Evolutionary conservation across 768 basidiomycete genomes (phyloP).

Genomic region (Phaeotremella skinneri): DNA sequence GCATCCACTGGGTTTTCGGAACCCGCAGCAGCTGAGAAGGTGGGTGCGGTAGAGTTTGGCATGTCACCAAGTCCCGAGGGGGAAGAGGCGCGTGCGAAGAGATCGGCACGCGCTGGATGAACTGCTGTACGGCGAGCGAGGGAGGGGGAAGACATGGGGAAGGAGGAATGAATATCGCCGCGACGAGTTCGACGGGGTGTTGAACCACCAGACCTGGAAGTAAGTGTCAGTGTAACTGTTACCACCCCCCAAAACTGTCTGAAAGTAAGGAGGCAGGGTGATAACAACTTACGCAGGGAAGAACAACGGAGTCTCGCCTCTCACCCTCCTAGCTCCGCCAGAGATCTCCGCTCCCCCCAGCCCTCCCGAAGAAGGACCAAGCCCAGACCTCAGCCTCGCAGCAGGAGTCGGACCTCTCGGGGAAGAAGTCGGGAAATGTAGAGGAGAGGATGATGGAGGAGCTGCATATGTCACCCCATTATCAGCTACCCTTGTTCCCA

Average conservation of each 20-base stretch:
- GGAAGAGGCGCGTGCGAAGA: conserved; percentile 56
- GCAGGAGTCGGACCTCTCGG: conserved; percentile 22
- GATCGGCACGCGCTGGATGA: conserved; percentile 61
- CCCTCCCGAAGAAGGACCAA: conserved; percentile 13
- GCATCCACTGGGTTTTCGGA: conserved; percentile 54
- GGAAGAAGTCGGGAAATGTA: conserved; percentile 40
- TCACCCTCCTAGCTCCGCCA: conserved; percentile 13
- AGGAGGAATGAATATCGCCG: conserved; percentile 88
- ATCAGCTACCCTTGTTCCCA: not conserved
- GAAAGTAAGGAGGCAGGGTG: no score
- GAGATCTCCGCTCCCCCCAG: conserved; percentile 9
- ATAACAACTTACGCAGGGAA: conserved; percentile 52
- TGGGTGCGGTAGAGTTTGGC: conserved; percentile 57
- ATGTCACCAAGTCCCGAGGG: conserved; percentile 13
- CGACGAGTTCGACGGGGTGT: conserved; percentile 72
- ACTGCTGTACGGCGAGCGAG: conserved; percentile 53
- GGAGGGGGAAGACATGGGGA: conserved; percentile 57
- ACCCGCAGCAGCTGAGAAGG: conserved; percentile 59
- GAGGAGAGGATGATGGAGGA: conserved; percentile 35
- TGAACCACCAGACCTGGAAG: conserved; percentile 51
- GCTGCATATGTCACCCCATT: conserved; percentile 5
- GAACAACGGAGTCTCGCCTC: conserved; percentile 52
- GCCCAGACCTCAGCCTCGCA: conserved; percentile 15
- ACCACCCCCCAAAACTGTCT: no score
- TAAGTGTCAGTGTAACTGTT: no score